Percentiles rank a stretch among this genome's conserved stretches.
Evolutionary conservation across 192 early-diverging fungal genomes (phyloP).

Genomic region (Umbelopsis sp.): DNA sequence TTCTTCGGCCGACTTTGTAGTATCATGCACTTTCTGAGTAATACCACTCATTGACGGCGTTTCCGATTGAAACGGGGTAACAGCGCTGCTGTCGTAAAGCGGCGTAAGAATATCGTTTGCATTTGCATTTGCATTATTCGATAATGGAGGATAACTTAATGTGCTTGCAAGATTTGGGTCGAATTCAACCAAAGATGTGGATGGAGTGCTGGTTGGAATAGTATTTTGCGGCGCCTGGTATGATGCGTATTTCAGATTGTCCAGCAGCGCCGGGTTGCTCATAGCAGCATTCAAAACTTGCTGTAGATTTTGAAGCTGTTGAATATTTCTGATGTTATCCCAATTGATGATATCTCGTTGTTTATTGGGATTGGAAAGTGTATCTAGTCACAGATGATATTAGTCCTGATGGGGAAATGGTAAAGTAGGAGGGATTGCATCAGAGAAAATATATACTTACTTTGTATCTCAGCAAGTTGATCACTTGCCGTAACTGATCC

Average conservation of each 20-base stretch:
- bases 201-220: background rate
- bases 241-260: conserved; percentile 2
- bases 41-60: background rate
- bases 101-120: background rate
- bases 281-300: conserved; percentile 15
- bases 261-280: conserved; percentile 1
- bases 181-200: conserved; percentile 5
- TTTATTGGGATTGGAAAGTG: conserved; percentile 8
- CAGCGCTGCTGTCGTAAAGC: background rate
- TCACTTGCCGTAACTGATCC: background rate
- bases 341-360: conserved; percentile 15
- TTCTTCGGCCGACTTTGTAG: conserved; percentile 1
- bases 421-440: background rate
- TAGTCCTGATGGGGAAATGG: background rate
- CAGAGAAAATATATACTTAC: background rate
- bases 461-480: conserved; percentile 11
- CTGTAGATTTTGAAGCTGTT: background rate
- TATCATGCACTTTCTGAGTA: conserved; percentile 2
- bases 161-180: background rate
- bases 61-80: background rate
- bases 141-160: background rate
- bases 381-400: background rate
- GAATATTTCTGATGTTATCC: conserved; percentile 14
- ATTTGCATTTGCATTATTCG: background rate
- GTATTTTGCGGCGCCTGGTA: background rate